Base-by-base conservation (phyloP, 768 basidiomycete genomes). In the Suillus paluster region DNA sequence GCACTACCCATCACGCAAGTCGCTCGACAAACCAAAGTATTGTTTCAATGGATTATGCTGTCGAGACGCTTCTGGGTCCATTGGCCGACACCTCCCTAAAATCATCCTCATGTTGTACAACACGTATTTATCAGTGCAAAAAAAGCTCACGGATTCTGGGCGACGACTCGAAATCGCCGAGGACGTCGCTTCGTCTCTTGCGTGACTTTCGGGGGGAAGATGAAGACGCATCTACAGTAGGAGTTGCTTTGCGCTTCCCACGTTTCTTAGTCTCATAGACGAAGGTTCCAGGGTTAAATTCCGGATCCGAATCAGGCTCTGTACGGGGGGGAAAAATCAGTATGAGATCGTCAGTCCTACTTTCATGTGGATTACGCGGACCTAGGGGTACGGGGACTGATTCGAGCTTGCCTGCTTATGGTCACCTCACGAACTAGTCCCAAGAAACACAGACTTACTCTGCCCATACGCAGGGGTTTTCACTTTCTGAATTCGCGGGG, bases 11-110 rank as follows among this genome's bases (percentile, higher is more conserved):
- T 23, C 6, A 1, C 2, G 7, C 27, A 5, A 42, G 4, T 17
- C 17, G 10, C 30, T 42, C 15, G 39, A 41, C 79, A 34, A 61
- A 83, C 85, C 80, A 58, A 87, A 86, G 63, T 79, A 87, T 58
- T 80, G 71, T 44, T 78, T 69, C 4, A 87, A 71, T 1, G 83
- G 83, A 65, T 86, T 86, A 25, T 66, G 59, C 6, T 21, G 45
- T 52, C 58, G 64, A 12, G 59, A 55, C 14, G 27, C 67, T 45
- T 23, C 23, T 6, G 25, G 25, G 25, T 39, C 61, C 25, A 58
- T 60, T 10, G 49, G 42, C 3, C 39, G 17, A 21, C 49, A 34
- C 27, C 41, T 66, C 50, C 55, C 66, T 67, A 30, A 30, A 39
- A 33, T 42, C 25, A 36, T 15, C 11, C 21, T 27, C 39, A 52